Evolutionary conservation across 768 basidiomycete genomes (phyloP).

Genomic region (Suillus americanus): DNA sequence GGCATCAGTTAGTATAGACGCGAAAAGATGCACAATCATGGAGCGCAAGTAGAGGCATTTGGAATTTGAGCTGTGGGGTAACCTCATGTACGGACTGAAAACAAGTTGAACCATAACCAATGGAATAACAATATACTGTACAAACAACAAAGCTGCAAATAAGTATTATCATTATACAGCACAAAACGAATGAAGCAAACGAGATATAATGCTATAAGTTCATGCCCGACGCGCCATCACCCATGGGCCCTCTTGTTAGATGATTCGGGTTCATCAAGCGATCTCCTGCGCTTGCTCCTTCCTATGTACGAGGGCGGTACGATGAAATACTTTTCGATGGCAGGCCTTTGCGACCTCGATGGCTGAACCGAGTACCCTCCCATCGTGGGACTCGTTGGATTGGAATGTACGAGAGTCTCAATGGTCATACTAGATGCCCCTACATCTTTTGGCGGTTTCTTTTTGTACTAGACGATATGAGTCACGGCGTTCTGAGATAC

Average conservation of each 20-base stretch:
- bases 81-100: background rate
- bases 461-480: slow-evolving; percentile 49
- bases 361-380: slow-evolving; percentile 23
- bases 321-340: slow-evolving; percentile 40
- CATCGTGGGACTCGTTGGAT: slow-evolving; percentile 56
- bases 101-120: background rate
- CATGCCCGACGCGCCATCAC: slow-evolving; percentile 8
- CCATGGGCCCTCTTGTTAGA: slow-evolving; percentile 22
- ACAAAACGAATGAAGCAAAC: background rate
- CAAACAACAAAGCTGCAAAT: slow-evolving; percentile 16
- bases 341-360: slow-evolving; percentile 29
- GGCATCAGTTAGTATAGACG: background rate
- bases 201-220: background rate
- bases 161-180: background rate
- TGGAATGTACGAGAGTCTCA: slow-evolving; percentile 69
- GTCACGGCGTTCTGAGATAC: slow-evolving; percentile 20
- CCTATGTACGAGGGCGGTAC: slow-evolving; percentile 14
- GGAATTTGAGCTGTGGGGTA: background rate
- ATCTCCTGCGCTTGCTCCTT: slow-evolving; percentile 29
- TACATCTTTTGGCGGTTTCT: slow-evolving; percentile 40
- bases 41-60: background rate
- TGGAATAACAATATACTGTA: slow-evolving; percentile 30
- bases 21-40: background rate
- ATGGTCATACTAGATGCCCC: slow-evolving; percentile 51
- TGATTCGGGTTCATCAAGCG: slow-evolving; percentile 24